phyloP scores from a whole-genome alignment of 139 green algal genomes.

The Coccomyxa sp. region DNA sequence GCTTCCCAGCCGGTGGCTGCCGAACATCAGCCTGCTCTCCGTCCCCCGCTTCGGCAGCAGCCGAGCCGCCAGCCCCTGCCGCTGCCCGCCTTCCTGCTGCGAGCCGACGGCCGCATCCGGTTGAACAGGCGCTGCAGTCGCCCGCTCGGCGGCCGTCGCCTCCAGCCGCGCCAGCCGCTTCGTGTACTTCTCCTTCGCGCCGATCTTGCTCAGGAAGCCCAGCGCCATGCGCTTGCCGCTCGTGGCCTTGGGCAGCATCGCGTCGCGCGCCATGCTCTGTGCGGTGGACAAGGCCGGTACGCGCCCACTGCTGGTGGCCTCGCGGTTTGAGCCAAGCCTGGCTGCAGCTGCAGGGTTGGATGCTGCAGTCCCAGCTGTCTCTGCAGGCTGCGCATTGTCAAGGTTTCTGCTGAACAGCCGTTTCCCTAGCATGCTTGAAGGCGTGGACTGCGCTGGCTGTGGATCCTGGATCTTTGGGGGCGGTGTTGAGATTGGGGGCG shows the following conservation, averaged over 20 bases:
- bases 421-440: no score
- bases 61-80: background rate
- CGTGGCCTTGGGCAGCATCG: background rate
- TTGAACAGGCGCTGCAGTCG: no score
- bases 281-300: background rate
- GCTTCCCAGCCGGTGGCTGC: background rate
- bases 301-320: background rate
- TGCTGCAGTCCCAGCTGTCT: no score
- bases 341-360: background rate
- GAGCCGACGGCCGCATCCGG: background rate
- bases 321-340: background rate
- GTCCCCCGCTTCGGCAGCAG: background rate
- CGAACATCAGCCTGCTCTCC: background rate
- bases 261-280: background rate
- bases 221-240: constrained; percentile 35
- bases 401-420: no score
- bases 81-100: background rate
- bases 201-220: constrained; percentile 38
- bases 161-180: background rate
- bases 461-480: no score
- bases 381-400: no score
- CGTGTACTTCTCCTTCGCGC: constrained; percentile 39
- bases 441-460: no score
- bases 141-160: no score
- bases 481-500: no score